Evolutionary conservation across 257 asterid species (phyloP), one percentile per base, ranked within the genome.

Genomic region (Jacaranda mimosifolia): DNA sequence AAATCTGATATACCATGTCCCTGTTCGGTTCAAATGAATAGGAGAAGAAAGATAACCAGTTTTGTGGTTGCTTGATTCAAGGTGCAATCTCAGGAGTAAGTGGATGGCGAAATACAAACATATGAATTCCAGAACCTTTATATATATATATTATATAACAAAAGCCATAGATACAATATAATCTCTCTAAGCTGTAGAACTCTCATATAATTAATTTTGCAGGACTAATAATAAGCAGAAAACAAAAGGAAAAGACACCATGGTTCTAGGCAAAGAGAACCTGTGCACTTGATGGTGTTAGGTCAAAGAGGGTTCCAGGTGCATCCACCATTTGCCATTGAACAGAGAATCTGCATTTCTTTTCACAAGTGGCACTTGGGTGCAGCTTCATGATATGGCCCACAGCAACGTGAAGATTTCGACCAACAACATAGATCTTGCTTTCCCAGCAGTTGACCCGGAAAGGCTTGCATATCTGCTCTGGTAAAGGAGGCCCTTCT

Each of bases 391-490:
- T 10, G 69, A 95, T 81, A 80, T 75, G 81, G 70, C 99, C 99
- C 48, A 95, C 90, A 5, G 99, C 99, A 62, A 95, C 97, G 42
- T 93, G 97, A 59, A 95, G 94, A 64, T 91, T 85, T 18, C 97
- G 90, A 49, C 98, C 99, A 5, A 95, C 98, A 7, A 95, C 97
- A 70, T 87, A 86, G 32, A 95, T 91, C 70, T 80, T 83, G 73
- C 78, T 42, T 68, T 82, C 98, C 88, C 91, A 90, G 48, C 88
- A 86, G 64, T 81, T 91, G 7, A 91, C 97, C 40, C 91, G 82
- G 64, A 94, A 93, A 15, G 99, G 99, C 85, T 95, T 95, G 70
- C 99, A 90, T 82, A 95, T 95, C 86, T 87, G 89, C 84, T 90
- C 97, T 0, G 99, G 99, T 53, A 95, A 79, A 38, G 97, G 85